Conservation (phyloP, 495 filamentous ascomycete species). For the Pyrenopolyporus hunteri region DNA sequence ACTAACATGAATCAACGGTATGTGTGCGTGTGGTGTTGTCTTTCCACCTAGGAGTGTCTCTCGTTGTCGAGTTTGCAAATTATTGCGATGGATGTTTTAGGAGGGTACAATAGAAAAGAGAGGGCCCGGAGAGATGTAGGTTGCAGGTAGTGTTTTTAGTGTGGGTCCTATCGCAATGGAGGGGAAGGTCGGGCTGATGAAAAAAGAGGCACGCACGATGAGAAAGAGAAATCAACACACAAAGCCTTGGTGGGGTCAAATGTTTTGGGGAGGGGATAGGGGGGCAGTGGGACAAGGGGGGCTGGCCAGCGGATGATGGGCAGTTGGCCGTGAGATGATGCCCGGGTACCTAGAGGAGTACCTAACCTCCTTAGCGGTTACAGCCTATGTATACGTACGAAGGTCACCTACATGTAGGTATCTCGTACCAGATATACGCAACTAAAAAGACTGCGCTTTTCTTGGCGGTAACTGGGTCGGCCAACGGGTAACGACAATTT, state of each 20-base stretch:
- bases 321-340: constrained; percentile 26
- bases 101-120: constrained; percentile 22
- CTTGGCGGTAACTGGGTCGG: constrained; percentile 36
- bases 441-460: constrained; percentile 4
- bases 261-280: constrained; percentile 24
- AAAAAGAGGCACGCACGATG: constrained; percentile 32
- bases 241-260: constrained; percentile 39
- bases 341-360: not conserved
- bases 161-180: constrained; percentile 46
- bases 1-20: constrained; percentile 28
- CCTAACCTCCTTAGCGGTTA: no score
- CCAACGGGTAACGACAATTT: constrained; percentile 21
- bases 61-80: constrained; percentile 3
- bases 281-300: constrained; percentile 10
- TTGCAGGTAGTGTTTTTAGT: constrained; percentile 39
- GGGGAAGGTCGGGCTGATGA: constrained; percentile 44
- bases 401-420: not conserved
- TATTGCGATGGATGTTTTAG: constrained; percentile 27
- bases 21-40: constrained; percentile 4
- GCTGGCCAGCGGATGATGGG: not conserved
- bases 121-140: constrained; percentile 33
- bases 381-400: not conserved
- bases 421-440: no score
- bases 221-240: constrained; percentile 32
- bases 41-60: constrained; percentile 12